Evolutionary conservation across 2,329 filamentous ascomycete species (phyloP), one percentile per base, ranked within the genome.

Genomic region (Aureobasidium sp.): DNA sequence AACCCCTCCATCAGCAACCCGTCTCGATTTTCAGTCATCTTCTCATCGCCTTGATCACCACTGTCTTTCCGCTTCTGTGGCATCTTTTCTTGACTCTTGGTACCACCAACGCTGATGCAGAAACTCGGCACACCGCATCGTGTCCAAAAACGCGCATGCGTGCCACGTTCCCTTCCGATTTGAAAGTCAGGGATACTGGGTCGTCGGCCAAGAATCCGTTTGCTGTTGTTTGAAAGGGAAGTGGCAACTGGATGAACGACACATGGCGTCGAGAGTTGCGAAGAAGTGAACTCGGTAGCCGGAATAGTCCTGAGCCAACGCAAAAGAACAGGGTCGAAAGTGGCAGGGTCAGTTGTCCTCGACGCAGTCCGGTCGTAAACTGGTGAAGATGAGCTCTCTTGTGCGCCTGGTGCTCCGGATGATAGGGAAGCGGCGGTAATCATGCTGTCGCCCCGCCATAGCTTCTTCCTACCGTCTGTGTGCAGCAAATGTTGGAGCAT

Each of bases 361-460:
- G 30, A 37, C 11, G 24, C 45, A 22, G n/a, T 22, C 38, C 24
- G 37, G 8, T 8, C 32, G 11, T n/a, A 21, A 5, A 29, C 32
- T 21, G 24, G 32, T 12, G 32, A 16, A 27, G 21, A 16, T 3
- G 14, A 17, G 3, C n/a, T n/a, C n/a, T n/a, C n/a, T n/a, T n/a
- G n/a, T n/a, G n/a, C n/a, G n/a, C n/a, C n/a, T n/a, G 6, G 10
- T 3, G n/a, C 2, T 11, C 7, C 8, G 4, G 16, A 8, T 4
- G 48, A 37, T 6, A 8, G 37, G 5, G 25, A 25, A 10, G n/a
- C 22, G n/a, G 44, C 30, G 2, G 44, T 48, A 7, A 53, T 32
- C 50, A 53, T 42, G 16, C 50, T 44, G 7, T 53, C 50, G 21
- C 50, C 50, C 19, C 39, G 19, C 30, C 38, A 53, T 10, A 53